Conservation (phyloP, 352 stramenopile genomes). For the Phytophthora colocasiae region DNA sequence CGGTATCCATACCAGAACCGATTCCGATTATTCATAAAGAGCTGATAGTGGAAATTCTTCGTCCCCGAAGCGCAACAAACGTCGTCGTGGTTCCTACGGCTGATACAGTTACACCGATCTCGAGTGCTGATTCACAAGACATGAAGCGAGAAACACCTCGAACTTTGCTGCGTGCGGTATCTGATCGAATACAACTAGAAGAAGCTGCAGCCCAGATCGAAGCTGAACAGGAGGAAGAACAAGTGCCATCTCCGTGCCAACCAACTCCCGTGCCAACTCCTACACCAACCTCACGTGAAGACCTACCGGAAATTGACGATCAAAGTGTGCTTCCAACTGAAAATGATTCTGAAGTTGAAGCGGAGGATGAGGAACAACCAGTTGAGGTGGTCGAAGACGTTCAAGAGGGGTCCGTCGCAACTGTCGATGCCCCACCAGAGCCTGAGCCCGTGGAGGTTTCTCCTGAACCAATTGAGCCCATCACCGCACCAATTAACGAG, state of each 20-base stretch:
- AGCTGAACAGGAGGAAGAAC: neutral
- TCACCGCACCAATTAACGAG: neutral
- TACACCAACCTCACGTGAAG: slow-evolving; percentile 5
- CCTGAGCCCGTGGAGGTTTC: slow-evolving; percentile 2
- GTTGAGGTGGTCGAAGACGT: neutral
- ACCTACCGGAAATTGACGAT: slow-evolving; percentile 3
- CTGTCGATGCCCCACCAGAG: neutral
- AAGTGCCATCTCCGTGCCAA: slow-evolving; percentile 8
- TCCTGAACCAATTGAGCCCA: slow-evolving; percentile 11
- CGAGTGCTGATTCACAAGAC: slow-evolving; percentile 5
- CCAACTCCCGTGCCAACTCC: slow-evolving; percentile 1
- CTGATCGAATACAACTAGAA: slow-evolving; percentile 16
- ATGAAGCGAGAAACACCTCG: slow-evolving; percentile 19
- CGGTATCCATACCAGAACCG: slow-evolving; percentile 4
- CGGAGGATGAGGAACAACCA: neutral
- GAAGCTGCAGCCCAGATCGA: slow-evolving; percentile 19
- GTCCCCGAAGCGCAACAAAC: slow-evolving; percentile 23
- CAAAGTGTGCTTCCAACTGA: neutral
- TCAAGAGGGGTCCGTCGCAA: slow-evolving; percentile 8
- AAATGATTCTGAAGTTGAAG: slow-evolving; percentile 1
- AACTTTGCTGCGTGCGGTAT: slow-evolving; percentile 16
- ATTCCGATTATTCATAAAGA: slow-evolving; percentile 8
- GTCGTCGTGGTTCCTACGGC: slow-evolving; percentile 32
- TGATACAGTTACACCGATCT: slow-evolving; percentile 6
- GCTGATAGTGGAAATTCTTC: slow-evolving; percentile 3